Evolutionary conservation across 2,329 filamentous ascomycete genomes (phyloP), one percentile per base, ranked within the genome.

Genomic region (Phaeomoniella chlamydospora): DNA sequence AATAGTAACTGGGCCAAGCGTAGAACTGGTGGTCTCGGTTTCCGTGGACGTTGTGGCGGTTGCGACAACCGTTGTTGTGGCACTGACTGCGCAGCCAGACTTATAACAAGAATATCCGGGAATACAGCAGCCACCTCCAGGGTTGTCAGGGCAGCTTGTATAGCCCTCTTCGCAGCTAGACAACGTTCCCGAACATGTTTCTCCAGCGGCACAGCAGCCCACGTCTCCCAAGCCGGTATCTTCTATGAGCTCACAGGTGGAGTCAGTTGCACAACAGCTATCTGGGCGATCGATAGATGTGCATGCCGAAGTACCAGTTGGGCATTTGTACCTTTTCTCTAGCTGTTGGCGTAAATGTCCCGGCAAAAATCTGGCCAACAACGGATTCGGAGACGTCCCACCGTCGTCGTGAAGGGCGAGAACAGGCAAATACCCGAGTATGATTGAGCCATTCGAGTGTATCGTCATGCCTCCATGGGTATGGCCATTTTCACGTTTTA

Each of bases 61-160:
- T 9, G 22, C 6, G 22, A 26, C 9, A 26, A 26, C 22, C 9
- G 22, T 26, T 6, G 6, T 26, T n/a, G 22, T 26, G 22, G 22
- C 6, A 26, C 9, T 26, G 22, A 26, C n/a, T 26, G 22, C 55
- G 67, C 73, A 78, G 37, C 72, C 74, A 40, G 65, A 58, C 35
- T 62, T 62, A 29, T 67, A 60, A 51, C 74, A 78, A 5, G 56
- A 57, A 47, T 71, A 76, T 0, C 70, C 72, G 3, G 72, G 70
- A 22, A 77, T 61, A 55, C 73, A 78, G 44, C 74, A 78, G 1
- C 72, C 74, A 2, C 72, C 72, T 30, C 72, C 74, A 3, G 61
- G 46, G 32, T 58, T 63, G 31, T 61, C 58, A 2, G 70, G 62
- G 50, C 74, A 78, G 37, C 59, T 64, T 4, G 61, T 63, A 48